Base-by-base conservation (phyloP, 306 rosid species). In the Abrus precatorius region DNA sequence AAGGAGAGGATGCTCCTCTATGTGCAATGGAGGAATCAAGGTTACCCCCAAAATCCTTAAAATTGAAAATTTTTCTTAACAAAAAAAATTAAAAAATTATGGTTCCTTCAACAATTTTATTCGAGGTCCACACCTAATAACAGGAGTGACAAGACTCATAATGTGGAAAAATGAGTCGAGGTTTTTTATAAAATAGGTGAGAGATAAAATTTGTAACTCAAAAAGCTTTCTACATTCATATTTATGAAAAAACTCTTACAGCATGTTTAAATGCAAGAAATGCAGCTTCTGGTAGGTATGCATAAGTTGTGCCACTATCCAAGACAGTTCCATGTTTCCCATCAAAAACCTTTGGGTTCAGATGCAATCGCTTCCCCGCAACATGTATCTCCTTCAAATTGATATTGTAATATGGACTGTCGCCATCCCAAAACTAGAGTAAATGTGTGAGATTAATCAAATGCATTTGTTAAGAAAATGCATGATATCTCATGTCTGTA, bases 351-450 rank as follows among this genome's bases (percentile, higher is more conserved):
- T 80, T 85, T 47, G 98, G 84, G 80, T 84, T 83, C 77, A 96
- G 74, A 72, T 54, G 67, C 88, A 96, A 80, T 33, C 33, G 77
- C 83, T 96, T 96, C 83, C 99, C 99, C 82, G 91, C 97, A 82
- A 96, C 97, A 82, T 86, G 90, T 41, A 96, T 82, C 87, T 86
- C 98, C 97, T 92, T 96, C 97, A 96, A 82, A 85, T 93, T 86
- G 68, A 96, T 80, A 89, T 96, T 96, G 93, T 96, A 96, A 80
- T 96, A 96, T 78, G 97, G 97, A 89, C 99, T 96, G 99, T 96
- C 63, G 91, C 90, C 99, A 96, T 88, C 96, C 98, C 98, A 53
- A 96, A 91, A 96, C 98, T 93, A 96, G 93, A 92, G 99, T 96
- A 93, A 93, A 96, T 93, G 97, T 40, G 91, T 87, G 92, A 95